Evolutionary conservation across 2,329 filamentous ascomycete species (phyloP), one percentile per base, ranked within the genome.

Genomic region (Seiridium cupressi): DNA sequence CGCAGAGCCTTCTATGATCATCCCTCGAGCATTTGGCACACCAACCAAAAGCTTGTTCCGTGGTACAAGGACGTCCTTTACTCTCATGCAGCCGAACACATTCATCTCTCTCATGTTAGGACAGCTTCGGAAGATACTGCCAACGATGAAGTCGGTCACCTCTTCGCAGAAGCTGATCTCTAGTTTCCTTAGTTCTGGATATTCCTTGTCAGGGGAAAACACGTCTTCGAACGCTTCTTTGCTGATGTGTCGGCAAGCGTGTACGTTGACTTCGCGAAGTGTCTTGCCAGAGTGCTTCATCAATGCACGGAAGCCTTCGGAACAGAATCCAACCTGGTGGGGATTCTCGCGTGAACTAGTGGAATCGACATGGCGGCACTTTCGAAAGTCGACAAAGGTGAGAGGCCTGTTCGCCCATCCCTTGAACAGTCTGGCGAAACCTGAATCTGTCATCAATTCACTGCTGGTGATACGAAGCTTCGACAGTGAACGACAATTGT

Each of bases 391-490:
- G 58, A 93, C 74, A 64, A 87, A 87, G 1, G 77, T 76, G 6
- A 98, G 79, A 0, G 89, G 83, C 2, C 85, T 85, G 69, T 96
- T 97, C 6, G 76, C 68, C 93, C 93, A 97, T 62, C 80, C 76
- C 0, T 78, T 86, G 74, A 97, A 97, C 8, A 98, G 83, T 1
- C 80, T 76, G 2, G 79, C 83, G 64, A 93, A 94, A 2, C 84
- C 92, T 3, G 81, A 80, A 71, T 98, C 93, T 0, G 90, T 93
- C 76, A 90, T 89, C 9, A 79, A 74, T 66, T 89, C 84, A 72
- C 92, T 96, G 64, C 92, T 88, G 0, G 88, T 90, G 66, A 98
- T 86, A 55, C 93, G 90, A 18, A 98, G 82, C 71, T 97, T 97
- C 57, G 72, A 74, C 13, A 98, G 81, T 1, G 79, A 76, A 5